phyloP scores from a whole-genome alignment of 805 yeast genomes.

The Wickerhamiella qilinensis region DNA sequence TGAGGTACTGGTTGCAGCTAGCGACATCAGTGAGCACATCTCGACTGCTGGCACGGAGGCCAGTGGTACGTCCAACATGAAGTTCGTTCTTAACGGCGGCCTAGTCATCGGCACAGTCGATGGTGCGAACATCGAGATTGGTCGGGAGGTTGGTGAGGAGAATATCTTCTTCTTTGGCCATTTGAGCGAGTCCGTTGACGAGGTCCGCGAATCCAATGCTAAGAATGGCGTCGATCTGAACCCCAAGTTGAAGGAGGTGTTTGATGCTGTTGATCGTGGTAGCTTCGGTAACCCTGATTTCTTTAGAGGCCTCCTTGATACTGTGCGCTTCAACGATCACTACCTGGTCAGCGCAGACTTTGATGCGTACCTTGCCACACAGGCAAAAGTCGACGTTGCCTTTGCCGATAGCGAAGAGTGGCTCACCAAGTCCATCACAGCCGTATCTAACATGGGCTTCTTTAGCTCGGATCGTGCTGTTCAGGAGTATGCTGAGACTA shows the following conservation, averaged over 20 bases:
- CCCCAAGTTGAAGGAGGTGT: constrained; percentile 42
- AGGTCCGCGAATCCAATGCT: constrained; percentile 58
- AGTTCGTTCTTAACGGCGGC: constrained; percentile 88
- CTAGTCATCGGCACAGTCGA: constrained; percentile 89
- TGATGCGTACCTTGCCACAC: constrained; percentile 73
- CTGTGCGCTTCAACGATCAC: constrained; percentile 57
- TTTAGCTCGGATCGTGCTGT: constrained; percentile 83
- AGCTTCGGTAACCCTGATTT: constrained; percentile 49
- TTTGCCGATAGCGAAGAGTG: constrained; percentile 53
- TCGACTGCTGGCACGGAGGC: constrained; percentile 98
- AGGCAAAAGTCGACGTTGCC: constrained; percentile 55
- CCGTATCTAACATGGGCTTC: constrained; percentile 89
- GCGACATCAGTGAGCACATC: constrained; percentile 83
- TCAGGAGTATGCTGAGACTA: constrained; percentile 78
- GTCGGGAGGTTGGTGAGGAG: constrained; percentile 86
- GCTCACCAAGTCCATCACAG: constrained; percentile 57
- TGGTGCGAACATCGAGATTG: constrained; percentile 92
- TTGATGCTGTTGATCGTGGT: constrained; percentile 50
- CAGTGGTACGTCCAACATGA: constrained; percentile 92
- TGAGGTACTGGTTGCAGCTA: constrained; percentile 76
- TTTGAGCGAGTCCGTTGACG: constrained; percentile 79
- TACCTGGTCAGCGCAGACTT: constrained; percentile 83
- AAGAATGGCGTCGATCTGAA: constrained; percentile 46
- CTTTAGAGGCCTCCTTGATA: constrained; percentile 50
- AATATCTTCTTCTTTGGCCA: constrained; percentile 86